phyloP scores from a whole-genome alignment of 371 early-diverging fungal species.

The Smittium mucronatum region DNA sequence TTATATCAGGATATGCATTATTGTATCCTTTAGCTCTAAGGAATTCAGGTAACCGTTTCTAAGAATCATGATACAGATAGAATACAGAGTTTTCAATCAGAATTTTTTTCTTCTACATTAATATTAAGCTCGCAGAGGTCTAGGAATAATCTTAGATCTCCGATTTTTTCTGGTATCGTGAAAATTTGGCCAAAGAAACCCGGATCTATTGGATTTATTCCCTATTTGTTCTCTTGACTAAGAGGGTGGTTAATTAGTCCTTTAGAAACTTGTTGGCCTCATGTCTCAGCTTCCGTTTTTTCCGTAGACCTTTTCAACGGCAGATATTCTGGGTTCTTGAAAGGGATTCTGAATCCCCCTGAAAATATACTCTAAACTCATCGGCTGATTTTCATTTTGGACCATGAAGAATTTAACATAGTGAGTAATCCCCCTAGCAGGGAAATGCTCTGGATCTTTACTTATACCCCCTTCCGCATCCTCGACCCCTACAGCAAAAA shows the following conservation, averaged over 20 bases:
- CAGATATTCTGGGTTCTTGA: not conserved
- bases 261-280: not conserved
- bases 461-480: not conserved
- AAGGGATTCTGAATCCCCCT: not conserved
- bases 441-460: not conserved
- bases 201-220: not conserved
- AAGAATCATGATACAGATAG: constrained; percentile 20
- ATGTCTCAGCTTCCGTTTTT: not conserved
- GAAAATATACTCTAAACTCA: not conserved
- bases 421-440: not conserved
- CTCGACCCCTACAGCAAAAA: not conserved
- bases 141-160: constrained; percentile 1
- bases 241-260: not conserved
- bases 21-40: constrained; percentile 28
- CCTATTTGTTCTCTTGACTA: not conserved
- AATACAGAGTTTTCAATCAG: constrained; percentile 20
- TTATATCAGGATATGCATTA: constrained; percentile 27
- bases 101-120: constrained; percentile 21
- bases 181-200: constrained; percentile 6
- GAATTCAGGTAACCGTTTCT: constrained; percentile 23
- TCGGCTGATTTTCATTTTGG: not conserved
- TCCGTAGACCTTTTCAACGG: not conserved
- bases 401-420: not conserved
- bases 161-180: not conserved
- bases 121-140: constrained; percentile 23